Evolutionary conservation across 805 yeast species (phyloP).

Genomic region (Candida dendrica): DNA sequence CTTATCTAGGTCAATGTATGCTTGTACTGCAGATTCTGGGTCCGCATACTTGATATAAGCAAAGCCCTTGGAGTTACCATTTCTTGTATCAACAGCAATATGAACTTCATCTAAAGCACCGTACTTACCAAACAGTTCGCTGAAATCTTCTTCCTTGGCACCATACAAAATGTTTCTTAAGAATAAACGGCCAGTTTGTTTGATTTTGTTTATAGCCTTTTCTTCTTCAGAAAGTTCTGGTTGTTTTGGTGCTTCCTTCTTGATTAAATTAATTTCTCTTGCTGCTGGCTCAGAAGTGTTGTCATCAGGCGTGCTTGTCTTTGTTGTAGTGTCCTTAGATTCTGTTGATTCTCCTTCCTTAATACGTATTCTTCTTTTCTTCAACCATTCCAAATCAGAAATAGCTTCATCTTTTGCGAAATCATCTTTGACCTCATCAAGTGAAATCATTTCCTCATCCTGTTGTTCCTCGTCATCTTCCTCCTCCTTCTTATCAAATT

Average conservation of each 20-base stretch:
- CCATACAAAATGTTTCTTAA: conserved; percentile 78
- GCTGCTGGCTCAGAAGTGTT: conserved; percentile 4
- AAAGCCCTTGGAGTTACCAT: conserved; percentile 88
- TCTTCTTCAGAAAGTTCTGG: conserved; percentile 37
- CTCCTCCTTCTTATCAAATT: conserved; percentile 19
- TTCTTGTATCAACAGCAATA: conserved; percentile 83
- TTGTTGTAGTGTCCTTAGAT: conserved; percentile 3
- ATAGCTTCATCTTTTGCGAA: conserved; percentile 43
- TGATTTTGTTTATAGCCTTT: conserved; percentile 41
- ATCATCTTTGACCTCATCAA: conserved; percentile 23
- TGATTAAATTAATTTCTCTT: conserved; percentile 4
- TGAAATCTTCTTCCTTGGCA: conserved; percentile 74
- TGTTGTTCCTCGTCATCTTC: conserved; percentile 30
- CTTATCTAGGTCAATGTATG: conserved; percentile 71
- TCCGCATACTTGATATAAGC: conserved; percentile 74
- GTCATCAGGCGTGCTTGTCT: too few relatives aligned
- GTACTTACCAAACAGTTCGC: conserved; percentile 50
- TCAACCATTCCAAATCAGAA: conserved; percentile 84
- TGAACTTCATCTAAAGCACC: conserved; percentile 87
- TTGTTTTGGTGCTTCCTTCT: conserved; percentile 12
- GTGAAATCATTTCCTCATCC: conserved; percentile 41
- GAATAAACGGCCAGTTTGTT: conserved; percentile 74
- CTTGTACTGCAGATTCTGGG: conserved; percentile 66
- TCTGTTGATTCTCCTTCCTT: conserved; percentile 32
- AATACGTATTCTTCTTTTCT: conserved; percentile 66